phyloP scores from a whole-genome alignment of 305 asterid genomes.

The Rubia occidens region DNA sequence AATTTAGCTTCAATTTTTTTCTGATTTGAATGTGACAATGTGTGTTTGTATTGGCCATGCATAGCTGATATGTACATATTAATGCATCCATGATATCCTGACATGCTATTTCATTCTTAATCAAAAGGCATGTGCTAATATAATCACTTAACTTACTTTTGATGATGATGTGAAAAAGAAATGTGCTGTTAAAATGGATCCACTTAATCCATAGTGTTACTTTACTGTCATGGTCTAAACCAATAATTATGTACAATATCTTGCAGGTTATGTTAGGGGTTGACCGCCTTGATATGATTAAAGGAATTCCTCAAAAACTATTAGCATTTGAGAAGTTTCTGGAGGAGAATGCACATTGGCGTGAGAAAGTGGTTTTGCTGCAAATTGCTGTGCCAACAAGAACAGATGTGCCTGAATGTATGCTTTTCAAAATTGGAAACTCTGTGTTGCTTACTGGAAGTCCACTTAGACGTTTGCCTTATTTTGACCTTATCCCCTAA shows the following conservation, averaged over 20 bases:
- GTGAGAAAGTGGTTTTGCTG: slow-evolving; percentile 80
- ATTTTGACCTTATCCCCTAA: not conserved
- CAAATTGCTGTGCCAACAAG: slow-evolving; percentile 98
- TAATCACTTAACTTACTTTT: not conserved
- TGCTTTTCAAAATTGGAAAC: slow-evolving; percentile 21
- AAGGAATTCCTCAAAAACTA: slow-evolving; percentile 92
- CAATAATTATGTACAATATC: slow-evolving; percentile 22
- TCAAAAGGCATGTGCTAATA: not conserved
- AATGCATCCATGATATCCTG: not conserved
- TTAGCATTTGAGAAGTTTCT: slow-evolving; percentile 89
- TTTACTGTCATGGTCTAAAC: not conserved
- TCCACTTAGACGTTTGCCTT: not conserved
- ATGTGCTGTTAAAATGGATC: not conserved
- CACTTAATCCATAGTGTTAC: not conserved
- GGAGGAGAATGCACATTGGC: slow-evolving; percentile 77
- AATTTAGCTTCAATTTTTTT: not conserved
- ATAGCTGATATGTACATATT: not conserved
- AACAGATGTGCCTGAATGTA: slow-evolving; percentile 95
- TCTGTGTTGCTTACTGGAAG: not conserved
- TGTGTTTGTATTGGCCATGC: not conserved
- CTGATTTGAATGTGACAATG: not conserved
- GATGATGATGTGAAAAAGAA: not conserved
- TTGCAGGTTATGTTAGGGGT: slow-evolving; percentile 88
- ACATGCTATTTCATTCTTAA: not conserved
- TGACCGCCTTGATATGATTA: slow-evolving; percentile 93